phyloP scores from a whole-genome alignment of 1,139 yeast genomes.

The Suhomyces wounanorum region DNA sequence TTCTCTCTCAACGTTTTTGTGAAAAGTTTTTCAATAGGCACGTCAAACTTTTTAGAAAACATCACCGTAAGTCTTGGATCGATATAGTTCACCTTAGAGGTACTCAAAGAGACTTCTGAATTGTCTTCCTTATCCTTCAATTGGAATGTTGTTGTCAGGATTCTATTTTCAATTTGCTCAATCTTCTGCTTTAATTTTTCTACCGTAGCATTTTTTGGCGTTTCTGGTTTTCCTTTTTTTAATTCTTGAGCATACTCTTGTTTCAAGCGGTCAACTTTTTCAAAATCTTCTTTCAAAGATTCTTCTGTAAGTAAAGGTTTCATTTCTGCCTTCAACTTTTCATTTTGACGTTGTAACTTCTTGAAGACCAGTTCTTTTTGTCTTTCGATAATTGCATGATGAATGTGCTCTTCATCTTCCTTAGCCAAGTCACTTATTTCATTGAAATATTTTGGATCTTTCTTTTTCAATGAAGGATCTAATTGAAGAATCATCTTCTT shows the following conservation, averaged over 20 bases:
- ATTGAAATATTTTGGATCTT: slow-evolving; percentile 60
- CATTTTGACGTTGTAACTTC: slow-evolving; percentile 76
- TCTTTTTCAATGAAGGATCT: slow-evolving; percentile 56
- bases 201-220: slow-evolving; percentile 55
- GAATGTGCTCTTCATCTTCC: slow-evolving; percentile 63
- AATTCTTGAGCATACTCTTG: slow-evolving; percentile 60
- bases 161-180: slow-evolving; percentile 71
- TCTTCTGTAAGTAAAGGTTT: slow-evolving; percentile 54
- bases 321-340: slow-evolving; percentile 61
- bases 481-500: slow-evolving; percentile 70
- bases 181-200: slow-evolving; percentile 78
- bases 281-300: slow-evolving; percentile 61
- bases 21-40: slow-evolving; percentile 90
- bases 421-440: slow-evolving; percentile 71
- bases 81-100: slow-evolving; percentile 91
- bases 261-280: slow-evolving; percentile 57
- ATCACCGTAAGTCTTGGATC: slow-evolving; percentile 92
- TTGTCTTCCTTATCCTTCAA: slow-evolving; percentile 92
- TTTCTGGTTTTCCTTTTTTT: slow-evolving; percentile 59
- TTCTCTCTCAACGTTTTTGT: slow-evolving; percentile 90
- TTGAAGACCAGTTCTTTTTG: slow-evolving; percentile 64
- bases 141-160: slow-evolving; percentile 67
- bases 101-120: slow-evolving; percentile 89
- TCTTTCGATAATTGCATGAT: slow-evolving; percentile 54
- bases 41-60: slow-evolving; percentile 82